Base-by-base conservation (phyloP, 805 yeast species). In the Ogataea sp. region DNA sequence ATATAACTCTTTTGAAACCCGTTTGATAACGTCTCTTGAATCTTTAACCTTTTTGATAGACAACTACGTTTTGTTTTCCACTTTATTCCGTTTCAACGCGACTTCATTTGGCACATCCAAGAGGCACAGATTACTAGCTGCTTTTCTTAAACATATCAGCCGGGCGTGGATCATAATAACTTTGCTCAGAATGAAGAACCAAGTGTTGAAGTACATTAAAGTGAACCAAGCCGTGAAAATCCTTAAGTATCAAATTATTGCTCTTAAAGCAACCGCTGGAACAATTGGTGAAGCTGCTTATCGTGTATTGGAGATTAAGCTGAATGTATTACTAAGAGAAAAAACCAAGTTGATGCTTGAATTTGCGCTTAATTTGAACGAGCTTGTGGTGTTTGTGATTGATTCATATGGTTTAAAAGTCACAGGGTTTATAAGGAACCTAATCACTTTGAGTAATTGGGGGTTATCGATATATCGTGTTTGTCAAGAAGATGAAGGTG, bases 361-460 rank as follows among this genome's bases (percentile, higher is more conserved):
- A 32, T 44, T 58, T 4, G 27, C 53, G 6, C 61, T 62, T 7
- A 58, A 56, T 39, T 31, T 52, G 5, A 55, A 56, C 41, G 65
- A 61, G 34, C 39, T 61, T 8, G 25, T 58, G 1, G 38, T 61
- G 27, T 57, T 56, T 33, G 31, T 58, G 25, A 52, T 49, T 25
- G 41, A 60, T 16, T 45, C 57, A 7, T 45, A 40, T 28, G 43
- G 38, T 8, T 36, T 53, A 16, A 44, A 40, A 34, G 34, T 59
- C 14, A 58, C 61, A 3, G 43, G 39, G 18, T 11, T 47, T 27
- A 13, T 55, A 14, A 43, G 38, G 28, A 48, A 44, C 28, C 20
- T 52, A 17, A 46, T 56, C 28, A 53, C 52, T 20, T 27, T 51
- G 17, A 38, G 56, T 2, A 54, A 61, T 33, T 59, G 64, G 64